A percentile compares a stretch with the other conserved stretches of the same genome.
Evolutionary conservation across 805 yeast species (phyloP).

Genomic region (Candida mattraensis): DNA sequence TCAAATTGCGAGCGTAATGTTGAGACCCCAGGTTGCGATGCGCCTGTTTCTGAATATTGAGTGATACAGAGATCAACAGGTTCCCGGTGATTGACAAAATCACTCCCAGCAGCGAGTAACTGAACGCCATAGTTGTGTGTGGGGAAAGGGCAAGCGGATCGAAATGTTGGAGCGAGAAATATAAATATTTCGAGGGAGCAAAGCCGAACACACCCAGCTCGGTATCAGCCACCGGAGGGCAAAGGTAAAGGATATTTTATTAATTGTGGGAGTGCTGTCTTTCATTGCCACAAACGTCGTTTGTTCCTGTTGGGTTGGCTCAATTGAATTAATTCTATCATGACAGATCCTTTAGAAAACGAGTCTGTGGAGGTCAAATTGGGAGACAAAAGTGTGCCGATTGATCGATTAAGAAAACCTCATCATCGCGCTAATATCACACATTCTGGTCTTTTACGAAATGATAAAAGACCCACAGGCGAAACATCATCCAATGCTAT

Average conservation of each 20-base stretch:
- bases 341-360: conserved; percentile 11
- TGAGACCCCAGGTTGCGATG: conserved; percentile 18
- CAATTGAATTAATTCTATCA: conserved; percentile 2
- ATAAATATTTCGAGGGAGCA: conserved; percentile 5
- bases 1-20: conserved; percentile 16
- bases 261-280: not conserved
- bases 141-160: no score
- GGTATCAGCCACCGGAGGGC: no score
- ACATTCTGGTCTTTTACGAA: conserved; percentile 8
- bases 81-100: conserved; percentile 29
- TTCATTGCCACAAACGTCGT: no score
- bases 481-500: no score
- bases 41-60: conserved; percentile 32
- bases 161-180: no score
- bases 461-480: conserved; percentile 9
- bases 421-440: conserved; percentile 1
- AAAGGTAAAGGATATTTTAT: not conserved
- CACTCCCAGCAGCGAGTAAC: conserved; percentile 23
- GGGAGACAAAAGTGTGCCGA: conserved; percentile 10
- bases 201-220: no score
- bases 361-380: conserved; percentile 8
- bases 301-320: no score
- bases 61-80: conserved; percentile 27
- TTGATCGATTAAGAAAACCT: conserved; percentile 5
- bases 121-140: conserved; percentile 4